Evolutionary conservation across 352 stramenopile genomes (phyloP), one percentile per base, ranked within the genome.

Genomic region (Globisporangium takayamanum): DNA sequence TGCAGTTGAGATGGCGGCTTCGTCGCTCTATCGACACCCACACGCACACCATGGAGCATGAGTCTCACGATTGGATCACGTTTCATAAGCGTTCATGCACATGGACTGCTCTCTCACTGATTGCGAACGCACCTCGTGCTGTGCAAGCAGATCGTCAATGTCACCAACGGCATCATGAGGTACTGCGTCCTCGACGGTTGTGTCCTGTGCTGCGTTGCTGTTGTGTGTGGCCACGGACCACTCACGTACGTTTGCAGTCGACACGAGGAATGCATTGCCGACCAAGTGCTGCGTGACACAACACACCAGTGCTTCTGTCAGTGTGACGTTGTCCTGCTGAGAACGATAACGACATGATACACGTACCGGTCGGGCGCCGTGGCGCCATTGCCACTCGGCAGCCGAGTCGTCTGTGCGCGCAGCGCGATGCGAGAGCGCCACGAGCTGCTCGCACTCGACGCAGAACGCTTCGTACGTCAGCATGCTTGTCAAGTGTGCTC

Each of bases 261-360:
- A 91, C 1, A 89, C 76, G 10, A 94, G 72, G 39, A 76, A 94
- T 37, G 76, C 70, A 48, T 87, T 78, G 41, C 84, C 84, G 11
- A 67, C 59, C 61, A 90, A 63, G 53, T 89, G 70, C 80, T 89
- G 60, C 2, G 16, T 33, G 59, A 26, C 18, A 6, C 49, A 47
- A 50, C 49, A 54, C 33, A 39, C 5, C 33, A 39, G 33, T 14
- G 5, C 33, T 39, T 10, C 5, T 12, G 33, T 39, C 33, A 12
- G 33, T 39, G 33, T 12, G 6, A 10, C 2, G 10, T 5, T 39
- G 10, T 14, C 33, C 6, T 14, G 33, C 33, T 12, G 33, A 10
- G 3, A 46, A 46, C 7, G 8, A 28, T 11, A 5, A 25, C 3
- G 16, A 14, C 22, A 39, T 7, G 10, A 39, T 12, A 7, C 33